Percentiles rank a stretch among this genome's conserved stretches.
Conservation (phyloP, 805 yeast genomes). For the Saccharomycopsis guyanensis region DNA sequence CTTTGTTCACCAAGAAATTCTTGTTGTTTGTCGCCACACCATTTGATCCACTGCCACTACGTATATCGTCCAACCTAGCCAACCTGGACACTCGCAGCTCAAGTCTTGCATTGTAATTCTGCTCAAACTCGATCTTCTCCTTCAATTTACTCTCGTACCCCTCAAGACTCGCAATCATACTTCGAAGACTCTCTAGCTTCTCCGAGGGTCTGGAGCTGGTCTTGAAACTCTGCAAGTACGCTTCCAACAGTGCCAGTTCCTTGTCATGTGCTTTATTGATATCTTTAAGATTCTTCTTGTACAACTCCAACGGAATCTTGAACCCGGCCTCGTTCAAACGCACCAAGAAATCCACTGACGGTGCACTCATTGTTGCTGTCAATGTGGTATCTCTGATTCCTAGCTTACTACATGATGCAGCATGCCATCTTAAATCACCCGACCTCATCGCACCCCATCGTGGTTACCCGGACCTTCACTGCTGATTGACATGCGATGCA, state of each 20-base stretch:
- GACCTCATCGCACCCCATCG: neutral
- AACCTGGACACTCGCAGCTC: conserved; percentile 9
- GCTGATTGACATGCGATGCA: neutral
- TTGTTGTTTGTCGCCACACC: conserved; percentile 2
- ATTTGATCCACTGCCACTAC: neutral
- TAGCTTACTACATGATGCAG: neutral
- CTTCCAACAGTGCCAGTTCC: conserved; percentile 2
- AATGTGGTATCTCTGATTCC: neutral
- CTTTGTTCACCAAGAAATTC: conserved; percentile 1
- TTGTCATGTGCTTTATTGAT: conserved; percentile 18
- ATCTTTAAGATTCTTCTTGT: conserved; percentile 20
- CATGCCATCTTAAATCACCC: no score
- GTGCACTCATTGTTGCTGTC: neutral
- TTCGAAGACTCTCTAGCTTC: neutral
- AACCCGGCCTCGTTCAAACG: conserved; percentile 15
- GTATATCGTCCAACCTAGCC: conserved; percentile 1
- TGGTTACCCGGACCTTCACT: neutral
- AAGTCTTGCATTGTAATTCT: conserved; percentile 11
- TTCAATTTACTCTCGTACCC: conserved; percentile 10
- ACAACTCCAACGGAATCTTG: conserved; percentile 19
- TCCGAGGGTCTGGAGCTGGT: neutral
- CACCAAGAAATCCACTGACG: conserved; percentile 15
- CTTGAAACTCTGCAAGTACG: neutral
- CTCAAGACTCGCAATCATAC: conserved; percentile 10
- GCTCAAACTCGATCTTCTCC: conserved; percentile 13